Evolutionary conservation across 495 filamentous ascomycete species (phyloP).

Genomic region (Hypoxylon lenormandii): DNA sequence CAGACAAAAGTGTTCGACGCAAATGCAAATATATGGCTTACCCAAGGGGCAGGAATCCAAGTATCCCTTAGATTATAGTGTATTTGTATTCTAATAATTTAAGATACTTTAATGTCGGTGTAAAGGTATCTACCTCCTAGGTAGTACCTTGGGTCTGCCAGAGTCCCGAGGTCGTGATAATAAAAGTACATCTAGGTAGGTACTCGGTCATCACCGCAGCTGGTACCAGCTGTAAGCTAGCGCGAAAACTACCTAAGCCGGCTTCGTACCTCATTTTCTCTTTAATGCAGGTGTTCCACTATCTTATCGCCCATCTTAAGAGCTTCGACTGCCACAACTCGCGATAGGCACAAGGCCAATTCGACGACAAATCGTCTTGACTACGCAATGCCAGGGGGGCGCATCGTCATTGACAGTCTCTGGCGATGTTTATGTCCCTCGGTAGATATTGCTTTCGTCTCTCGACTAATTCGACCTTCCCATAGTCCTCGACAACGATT

Average conservation of each 20-base stretch:
- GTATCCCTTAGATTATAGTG: too few relatives aligned
- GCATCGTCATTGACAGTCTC: slow-evolving; percentile 69
- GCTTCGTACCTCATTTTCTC: neutral
- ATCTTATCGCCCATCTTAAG: neutral
- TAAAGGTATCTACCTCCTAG: too few relatives aligned
- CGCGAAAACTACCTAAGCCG: neutral
- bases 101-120: too few relatives aligned
- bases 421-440: slow-evolving; percentile 77
- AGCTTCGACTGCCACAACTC: neutral
- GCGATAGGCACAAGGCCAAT: neutral
- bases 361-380: slow-evolving; percentile 11
- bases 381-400: slow-evolving; percentile 59
- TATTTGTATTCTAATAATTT: too few relatives aligned
- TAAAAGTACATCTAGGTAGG: neutral
- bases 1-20: neutral
- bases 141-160: too few relatives aligned
- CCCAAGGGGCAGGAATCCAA: neutral
- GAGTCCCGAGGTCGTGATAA: neutral
- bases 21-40: neutral
- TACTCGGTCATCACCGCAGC: neutral
- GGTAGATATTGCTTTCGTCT: slow-evolving; percentile 55
- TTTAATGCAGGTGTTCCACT: too few relatives aligned
- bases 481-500: slow-evolving; percentile 28
- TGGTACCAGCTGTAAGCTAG: neutral
- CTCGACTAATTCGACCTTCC: slow-evolving; percentile 39